Base-by-base conservation (phyloP, 2,329 filamentous ascomycete species). In the Aspergillus glaucus region DNA sequence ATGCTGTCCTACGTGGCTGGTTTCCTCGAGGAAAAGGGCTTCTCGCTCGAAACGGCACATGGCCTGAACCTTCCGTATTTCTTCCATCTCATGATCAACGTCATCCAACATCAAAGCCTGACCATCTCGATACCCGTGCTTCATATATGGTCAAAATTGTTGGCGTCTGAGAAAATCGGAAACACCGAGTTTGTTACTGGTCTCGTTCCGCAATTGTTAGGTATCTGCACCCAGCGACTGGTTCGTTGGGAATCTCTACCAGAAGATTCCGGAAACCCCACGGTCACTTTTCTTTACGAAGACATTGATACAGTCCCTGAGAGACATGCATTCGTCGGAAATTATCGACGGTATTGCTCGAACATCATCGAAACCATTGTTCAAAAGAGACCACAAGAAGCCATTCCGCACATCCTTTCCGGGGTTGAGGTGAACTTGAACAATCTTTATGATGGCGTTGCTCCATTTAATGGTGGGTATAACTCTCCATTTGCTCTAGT, bases 291-390 rank as follows among this genome's bases (percentile, higher is more conserved):
- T 56, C 77, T 98, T 1, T 78, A 90, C 60, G 91, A 97, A 62
- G 93, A 98, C 63, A 94, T 95, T 48, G 93, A 98, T 62, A 97
- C 92, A 0, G 76, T 92, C 17, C 93, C 93, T 0, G 93, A 98
- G 65, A 81, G 90, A 21, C 93, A 98, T 69, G 89, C 90, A 1
- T 98, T 98, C 65, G 78, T 97, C 9, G 90, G 92, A 3, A 97
- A 98, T 63, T 98, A 98, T 67, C 80, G 93, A 36, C 81, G 93
- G 50, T 97, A 95, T 62, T 93, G 90, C 65, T 84, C 85, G 3
- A 85, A 88, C 51, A 81, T 96, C 22, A 89, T 98, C 48, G 92
- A 97, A 68, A 80, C 80, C 14, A 88, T 97, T 54, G 89, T 94
- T 19, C 80, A 87, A 55, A 80, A 87, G 57, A 87, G 88, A 58